phyloP scores from a whole-genome alignment of 257 asterid genomes.

The Ilex asprella region DNA sequence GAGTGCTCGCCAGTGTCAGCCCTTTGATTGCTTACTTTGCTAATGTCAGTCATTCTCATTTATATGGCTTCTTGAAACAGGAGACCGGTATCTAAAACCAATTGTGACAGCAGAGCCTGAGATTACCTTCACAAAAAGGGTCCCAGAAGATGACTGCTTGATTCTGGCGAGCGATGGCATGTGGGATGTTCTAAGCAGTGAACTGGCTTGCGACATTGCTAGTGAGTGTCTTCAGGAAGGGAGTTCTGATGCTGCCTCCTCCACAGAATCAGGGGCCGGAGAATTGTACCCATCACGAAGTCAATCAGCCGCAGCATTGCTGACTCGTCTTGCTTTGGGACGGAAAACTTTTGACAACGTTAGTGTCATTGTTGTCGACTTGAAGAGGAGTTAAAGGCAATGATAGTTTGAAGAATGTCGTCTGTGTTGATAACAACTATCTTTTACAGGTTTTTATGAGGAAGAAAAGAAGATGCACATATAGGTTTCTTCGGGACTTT shows the following conservation, averaged over 20 bases:
- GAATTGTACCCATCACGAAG: slow-evolving; percentile 7
- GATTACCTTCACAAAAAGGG: slow-evolving; percentile 9
- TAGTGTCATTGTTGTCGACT: slow-evolving; percentile 12
- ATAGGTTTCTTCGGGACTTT: too few relatives aligned
- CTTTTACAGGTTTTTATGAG: too few relatives aligned
- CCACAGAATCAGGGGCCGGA: not conserved
- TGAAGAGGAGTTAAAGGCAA: slow-evolving; percentile 1
- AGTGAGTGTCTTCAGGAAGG: slow-evolving; percentile 5
- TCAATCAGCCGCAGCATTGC: slow-evolving; percentile 8
- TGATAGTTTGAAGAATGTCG: too few relatives aligned
- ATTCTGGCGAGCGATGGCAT: slow-evolving; percentile 19
- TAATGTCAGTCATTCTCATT: too few relatives aligned
- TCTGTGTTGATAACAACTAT: too few relatives aligned
- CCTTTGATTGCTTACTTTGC: too few relatives aligned
- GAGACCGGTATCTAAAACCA: slow-evolving; percentile 12
- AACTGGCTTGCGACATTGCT: slow-evolving; percentile 10
- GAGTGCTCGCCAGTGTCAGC: too few relatives aligned
- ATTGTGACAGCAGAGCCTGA: slow-evolving; percentile 13
- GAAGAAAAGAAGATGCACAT: too few relatives aligned
- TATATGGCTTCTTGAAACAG: slow-evolving; percentile 2
- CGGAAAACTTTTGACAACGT: slow-evolving; percentile 8
- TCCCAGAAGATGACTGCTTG: slow-evolving; percentile 10
- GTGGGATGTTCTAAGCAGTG: slow-evolving; percentile 17
- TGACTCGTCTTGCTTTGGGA: slow-evolving; percentile 12
- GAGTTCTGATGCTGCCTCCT: not conserved